These are phyloP conservation scores for Neurospora tetraspora DNA, from an alignment of 495 filamentous ascomycete species.

Conservation along the genomic window DNA sequence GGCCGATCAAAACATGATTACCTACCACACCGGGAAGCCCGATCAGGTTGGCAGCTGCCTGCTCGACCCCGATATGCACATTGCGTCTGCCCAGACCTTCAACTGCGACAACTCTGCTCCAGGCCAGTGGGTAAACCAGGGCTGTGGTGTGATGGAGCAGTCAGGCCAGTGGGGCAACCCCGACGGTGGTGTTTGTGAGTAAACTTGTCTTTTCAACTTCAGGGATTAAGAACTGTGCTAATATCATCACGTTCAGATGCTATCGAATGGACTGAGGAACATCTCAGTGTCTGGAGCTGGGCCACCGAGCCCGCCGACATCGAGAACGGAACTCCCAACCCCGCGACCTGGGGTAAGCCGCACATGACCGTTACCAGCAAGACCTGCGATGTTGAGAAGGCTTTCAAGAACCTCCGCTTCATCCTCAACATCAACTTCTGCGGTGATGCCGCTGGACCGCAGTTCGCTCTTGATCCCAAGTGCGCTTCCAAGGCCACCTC, in stretches of 20 bases:
- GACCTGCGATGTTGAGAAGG: slow-evolving; percentile 33
- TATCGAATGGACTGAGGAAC: slow-evolving; percentile 56
- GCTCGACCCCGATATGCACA: slow-evolving; percentile 36
- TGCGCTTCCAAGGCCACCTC: slow-evolving; percentile 13
- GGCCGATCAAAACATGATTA: slow-evolving; percentile 52
- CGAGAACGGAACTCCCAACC: slow-evolving; percentile 50
- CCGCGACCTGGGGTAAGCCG: slow-evolving; percentile 55
- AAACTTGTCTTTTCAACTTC: too few relatives aligned
- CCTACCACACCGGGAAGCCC: slow-evolving; percentile 60
- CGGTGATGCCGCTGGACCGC: slow-evolving; percentile 31
- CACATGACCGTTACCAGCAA: slow-evolving; percentile 37
- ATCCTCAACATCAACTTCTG: slow-evolving; percentile 42
- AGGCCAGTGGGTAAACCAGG: slow-evolving; percentile 21
- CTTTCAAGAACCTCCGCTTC: slow-evolving; percentile 37
- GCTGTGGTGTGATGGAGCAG: slow-evolving; percentile 25
- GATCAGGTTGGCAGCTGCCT: slow-evolving; percentile 47
- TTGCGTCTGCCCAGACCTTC: slow-evolving; percentile 33
- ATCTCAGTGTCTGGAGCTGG: slow-evolving; percentile 69
- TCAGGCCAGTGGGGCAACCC: slow-evolving; percentile 55
- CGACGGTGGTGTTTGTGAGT: slow-evolving; percentile 50
- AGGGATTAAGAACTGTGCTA: neutral
- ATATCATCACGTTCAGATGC: slow-evolving; percentile 33
- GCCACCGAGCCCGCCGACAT: slow-evolving; percentile 36
- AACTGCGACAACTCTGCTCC: slow-evolving; percentile 45
- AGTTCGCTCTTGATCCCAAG: slow-evolving; percentile 14